Percentiles rank a stretch among this genome's conserved stretches.
Conservation (phyloP, 495 filamentous ascomycete species). For the Lichina pygmaea region DNA sequence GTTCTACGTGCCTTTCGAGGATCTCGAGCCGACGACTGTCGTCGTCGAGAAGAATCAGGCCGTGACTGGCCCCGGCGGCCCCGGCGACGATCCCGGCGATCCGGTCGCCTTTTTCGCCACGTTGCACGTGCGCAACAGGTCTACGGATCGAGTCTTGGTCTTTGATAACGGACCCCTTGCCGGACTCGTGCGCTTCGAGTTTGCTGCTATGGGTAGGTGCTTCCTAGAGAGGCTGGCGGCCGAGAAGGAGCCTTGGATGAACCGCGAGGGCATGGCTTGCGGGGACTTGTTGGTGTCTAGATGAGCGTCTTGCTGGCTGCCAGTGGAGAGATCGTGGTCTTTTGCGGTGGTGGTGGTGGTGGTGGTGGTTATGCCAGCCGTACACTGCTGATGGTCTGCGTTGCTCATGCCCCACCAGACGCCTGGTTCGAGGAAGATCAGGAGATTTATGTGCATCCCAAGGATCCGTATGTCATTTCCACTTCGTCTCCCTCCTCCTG, state of each 20-base stretch:
- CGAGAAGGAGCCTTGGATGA: too few relatives aligned
- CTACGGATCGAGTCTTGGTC: constrained; percentile 1
- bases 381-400: constrained; percentile 2
- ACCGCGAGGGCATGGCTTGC: too few relatives aligned
- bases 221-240: too few relatives aligned
- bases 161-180: constrained; percentile 5
- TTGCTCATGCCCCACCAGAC: constrained; percentile 7
- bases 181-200: constrained; percentile 11
- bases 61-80: background rate
- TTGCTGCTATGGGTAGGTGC: constrained; percentile 5
- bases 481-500: background rate
- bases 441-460: constrained; percentile 27
- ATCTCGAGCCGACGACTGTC: constrained; percentile 2
- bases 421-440: constrained; percentile 34
- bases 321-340: too few relatives aligned
- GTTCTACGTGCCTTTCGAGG: constrained; percentile 8
- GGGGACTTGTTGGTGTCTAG: too few relatives aligned
- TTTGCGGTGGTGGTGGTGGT: too few relatives aligned
- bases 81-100: constrained; percentile 1
- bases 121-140: constrained; percentile 1
- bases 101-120: constrained; percentile 1
- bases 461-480: constrained; percentile 18
- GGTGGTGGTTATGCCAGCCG: background rate
- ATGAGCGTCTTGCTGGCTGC: too few relatives aligned
- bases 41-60: constrained; percentile 1